Evolutionary conservation across 2,329 filamentous ascomycete genomes (phyloP).

Genomic region (Trichoderma guizhouense): DNA sequence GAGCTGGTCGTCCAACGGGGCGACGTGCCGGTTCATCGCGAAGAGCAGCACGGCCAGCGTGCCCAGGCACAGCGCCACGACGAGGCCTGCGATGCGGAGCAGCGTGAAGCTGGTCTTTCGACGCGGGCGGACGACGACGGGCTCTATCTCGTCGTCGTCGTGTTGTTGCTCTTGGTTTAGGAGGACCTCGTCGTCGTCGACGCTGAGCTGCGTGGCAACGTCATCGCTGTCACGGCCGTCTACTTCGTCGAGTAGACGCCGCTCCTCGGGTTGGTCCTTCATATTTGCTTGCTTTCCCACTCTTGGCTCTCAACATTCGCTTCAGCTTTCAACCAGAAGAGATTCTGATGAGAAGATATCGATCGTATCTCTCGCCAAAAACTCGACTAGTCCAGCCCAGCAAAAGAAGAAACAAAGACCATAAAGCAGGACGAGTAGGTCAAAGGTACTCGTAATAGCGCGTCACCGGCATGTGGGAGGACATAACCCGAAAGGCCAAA

Average conservation of each 20-base stretch:
- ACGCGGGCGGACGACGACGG: background rate
- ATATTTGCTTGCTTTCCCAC: background rate
- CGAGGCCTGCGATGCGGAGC: conserved; percentile 1
- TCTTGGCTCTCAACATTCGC: background rate
- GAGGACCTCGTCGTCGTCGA: background rate
- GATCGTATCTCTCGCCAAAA: background rate
- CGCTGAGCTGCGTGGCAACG: background rate
- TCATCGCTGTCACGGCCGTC: background rate
- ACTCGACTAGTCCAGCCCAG: background rate
- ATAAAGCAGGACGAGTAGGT: background rate
- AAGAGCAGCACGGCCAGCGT: conserved; percentile 1
- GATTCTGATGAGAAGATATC: background rate
- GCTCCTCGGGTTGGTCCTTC: conserved; percentile 3
- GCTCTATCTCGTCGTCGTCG: background rate
- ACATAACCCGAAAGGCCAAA: background rate
- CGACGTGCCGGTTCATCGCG: background rate
- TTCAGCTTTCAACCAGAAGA: background rate
- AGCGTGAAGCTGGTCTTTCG: background rate
- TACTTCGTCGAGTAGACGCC: conserved; percentile 7
- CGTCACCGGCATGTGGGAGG: background rate
- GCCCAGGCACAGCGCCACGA: conserved; percentile 4
- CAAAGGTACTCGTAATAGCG: background rate
- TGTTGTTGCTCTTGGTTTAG: background rate
- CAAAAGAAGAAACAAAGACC: background rate
- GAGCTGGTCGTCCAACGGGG: conserved; percentile 18